Evolutionary conservation across 495 filamentous ascomycete genomes (phyloP).

Genomic region (Cenococcum geophilum): DNA sequence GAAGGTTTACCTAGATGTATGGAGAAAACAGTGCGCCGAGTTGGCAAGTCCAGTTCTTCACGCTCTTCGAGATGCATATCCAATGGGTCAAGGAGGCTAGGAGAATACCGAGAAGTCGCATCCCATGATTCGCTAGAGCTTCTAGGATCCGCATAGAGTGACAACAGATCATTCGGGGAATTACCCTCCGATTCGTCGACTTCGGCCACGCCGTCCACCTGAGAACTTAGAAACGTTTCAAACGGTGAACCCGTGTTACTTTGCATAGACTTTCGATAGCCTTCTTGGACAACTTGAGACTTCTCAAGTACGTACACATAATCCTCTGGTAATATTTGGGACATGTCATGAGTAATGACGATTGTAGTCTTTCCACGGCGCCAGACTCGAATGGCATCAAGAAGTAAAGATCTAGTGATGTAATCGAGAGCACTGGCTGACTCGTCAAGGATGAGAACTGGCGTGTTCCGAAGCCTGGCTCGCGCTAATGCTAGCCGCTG

Average conservation of each 20-base stretch:
- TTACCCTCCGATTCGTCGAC: slow-evolving; percentile 1
- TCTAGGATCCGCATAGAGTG: slow-evolving; percentile 10
- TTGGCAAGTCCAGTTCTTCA: background rate
- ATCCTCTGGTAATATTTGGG: slow-evolving; percentile 67
- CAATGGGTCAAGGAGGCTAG: background rate
- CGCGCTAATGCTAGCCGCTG: slow-evolving; percentile 43
- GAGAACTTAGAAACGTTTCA: slow-evolving; percentile 27
- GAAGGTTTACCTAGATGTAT: background rate
- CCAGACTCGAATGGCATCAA: slow-evolving; percentile 41
- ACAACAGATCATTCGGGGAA: slow-evolving; percentile 15
- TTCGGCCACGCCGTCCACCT: slow-evolving; percentile 6
- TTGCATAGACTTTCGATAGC: slow-evolving; percentile 49
- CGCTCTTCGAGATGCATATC: background rate
- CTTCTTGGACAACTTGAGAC: slow-evolving; percentile 63
- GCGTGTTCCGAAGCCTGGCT: slow-evolving; percentile 40
- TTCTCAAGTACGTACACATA: slow-evolving; percentile 77
- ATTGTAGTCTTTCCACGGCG: slow-evolving; percentile 41
- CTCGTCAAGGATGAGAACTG: slow-evolving; percentile 44
- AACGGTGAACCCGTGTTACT: slow-evolving; percentile 32
- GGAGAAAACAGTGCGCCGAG: background rate
- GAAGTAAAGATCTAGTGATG: slow-evolving; percentile 36
- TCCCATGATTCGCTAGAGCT: background rate
- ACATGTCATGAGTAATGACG: slow-evolving; percentile 72
- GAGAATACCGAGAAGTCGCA: background rate
- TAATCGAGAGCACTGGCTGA: slow-evolving; percentile 43